A percentile compares a stretch with the other conserved stretches of the same genome.
Conservation (phyloP, 495 filamentous ascomycete species). For the Cenococcum geophilum region DNA sequence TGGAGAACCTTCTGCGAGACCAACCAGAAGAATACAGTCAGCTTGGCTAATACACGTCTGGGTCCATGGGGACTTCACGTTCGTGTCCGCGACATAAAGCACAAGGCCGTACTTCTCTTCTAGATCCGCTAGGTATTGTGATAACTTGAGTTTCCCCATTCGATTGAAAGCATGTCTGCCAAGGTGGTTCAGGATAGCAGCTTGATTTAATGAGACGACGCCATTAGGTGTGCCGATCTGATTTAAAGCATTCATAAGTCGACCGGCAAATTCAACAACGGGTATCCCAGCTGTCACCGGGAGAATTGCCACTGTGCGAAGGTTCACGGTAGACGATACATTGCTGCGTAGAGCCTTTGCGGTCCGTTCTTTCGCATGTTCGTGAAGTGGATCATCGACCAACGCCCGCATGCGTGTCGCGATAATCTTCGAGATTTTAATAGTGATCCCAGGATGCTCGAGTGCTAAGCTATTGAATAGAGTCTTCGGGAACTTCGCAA, state of each 20-base stretch:
- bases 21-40: constrained; percentile 89
- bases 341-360: constrained; percentile 56
- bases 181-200: constrained; percentile 87
- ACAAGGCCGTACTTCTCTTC: constrained; percentile 97
- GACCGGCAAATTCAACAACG: constrained; percentile 87
- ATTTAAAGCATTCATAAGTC: constrained; percentile 76
- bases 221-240: constrained; percentile 86
- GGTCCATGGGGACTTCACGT: constrained; percentile 93
- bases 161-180: constrained; percentile 92
- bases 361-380: constrained; percentile 43
- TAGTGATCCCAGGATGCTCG: constrained; percentile 96
- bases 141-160: constrained; percentile 94
- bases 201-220: constrained; percentile 87
- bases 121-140: constrained; percentile 91
- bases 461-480: constrained; percentile 95
- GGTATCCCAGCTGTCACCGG: constrained; percentile 89
- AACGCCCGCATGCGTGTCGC: constrained; percentile 87
- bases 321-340: constrained; percentile 79
- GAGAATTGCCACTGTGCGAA: constrained; percentile 86
- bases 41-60: constrained; percentile 96
- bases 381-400: constrained; percentile 71
- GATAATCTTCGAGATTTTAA: constrained; percentile 98
- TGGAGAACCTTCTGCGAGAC: constrained; percentile 82
- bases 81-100: constrained; percentile 95
- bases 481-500: constrained; percentile 92